Base-by-base conservation (phyloP, 2,329 filamentous ascomycete species). In the Aspergillus phoenicis region DNA sequence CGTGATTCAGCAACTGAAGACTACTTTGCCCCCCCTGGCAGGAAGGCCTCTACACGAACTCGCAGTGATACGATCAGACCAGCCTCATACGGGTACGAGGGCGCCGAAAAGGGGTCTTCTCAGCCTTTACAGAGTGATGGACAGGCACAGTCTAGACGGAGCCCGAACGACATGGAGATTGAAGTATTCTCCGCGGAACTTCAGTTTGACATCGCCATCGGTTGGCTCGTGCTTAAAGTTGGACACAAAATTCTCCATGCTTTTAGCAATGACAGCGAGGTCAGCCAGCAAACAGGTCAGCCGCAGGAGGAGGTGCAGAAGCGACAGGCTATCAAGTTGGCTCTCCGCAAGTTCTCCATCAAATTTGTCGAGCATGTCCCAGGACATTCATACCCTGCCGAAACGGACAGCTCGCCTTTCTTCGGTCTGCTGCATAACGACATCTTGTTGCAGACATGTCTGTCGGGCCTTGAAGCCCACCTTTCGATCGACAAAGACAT, bases 141-240 rank as follows among this genome's bases (percentile, higher is more conserved):
- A 13, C 54, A 63, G 43, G 30, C 55, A 2, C 57, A 54, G n/a
- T 20, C 52, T 11, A 55, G 26, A 7, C 54, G 45, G 8, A 51
- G 60, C 13, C 8, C 55, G 3, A 57, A 67, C 22, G 62, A 68
- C 5, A 60, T 78, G 22, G 68, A 66, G 11, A 60, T 77, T 48
- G 75, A 77, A 49, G 62, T 79, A 5, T 68, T 66, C 10, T 71
- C 71, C 6, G 53, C 69, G 15, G 64, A 68, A 2, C 49, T 77
- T 8, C 73, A 73, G 41, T 73, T 79, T 54, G 77, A 80, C 62
- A 77, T 78, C 59, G 70, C 77, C 24, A 75, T 69, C 52, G 77
- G 77, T 5, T 80, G 77, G 77, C 70, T 80, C 56, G 60, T 78
- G 17, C 63, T 68, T 33, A 79, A 78, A 57, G 68, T 75, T 58